These are phyloP conservation scores for Phytopythium cucurbitacearum DNA, from an alignment of 352 stramenopile genomes.

Conservation along the genomic window DNA sequence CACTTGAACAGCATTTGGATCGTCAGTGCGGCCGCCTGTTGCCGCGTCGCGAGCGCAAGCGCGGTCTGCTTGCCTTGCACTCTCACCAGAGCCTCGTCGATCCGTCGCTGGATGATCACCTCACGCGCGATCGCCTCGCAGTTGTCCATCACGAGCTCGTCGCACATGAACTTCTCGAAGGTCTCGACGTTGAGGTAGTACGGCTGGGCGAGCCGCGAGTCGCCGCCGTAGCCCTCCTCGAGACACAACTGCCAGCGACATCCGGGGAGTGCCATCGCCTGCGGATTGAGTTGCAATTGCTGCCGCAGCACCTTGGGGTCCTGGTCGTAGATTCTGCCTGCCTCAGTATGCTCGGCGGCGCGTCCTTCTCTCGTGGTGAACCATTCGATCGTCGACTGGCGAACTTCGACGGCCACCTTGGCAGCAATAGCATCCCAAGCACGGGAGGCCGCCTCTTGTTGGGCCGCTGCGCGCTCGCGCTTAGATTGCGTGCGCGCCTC, in stretches of 20 bases:
- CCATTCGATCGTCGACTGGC: constrained; percentile 36
- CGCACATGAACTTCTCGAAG: constrained; percentile 64
- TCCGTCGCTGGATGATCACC: constrained; percentile 43
- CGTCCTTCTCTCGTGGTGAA: constrained; percentile 26
- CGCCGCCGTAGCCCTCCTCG: constrained; percentile 41
- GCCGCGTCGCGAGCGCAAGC: constrained; percentile 27
- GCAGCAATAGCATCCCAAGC: constrained; percentile 43
- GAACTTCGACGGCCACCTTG: constrained; percentile 41
- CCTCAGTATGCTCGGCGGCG: constrained; percentile 26
- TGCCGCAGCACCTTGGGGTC: constrained; percentile 42
- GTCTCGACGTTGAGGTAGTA: constrained; percentile 65
- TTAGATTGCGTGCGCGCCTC: constrained; percentile 48
- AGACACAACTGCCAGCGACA: constrained; percentile 62
- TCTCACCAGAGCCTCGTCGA: constrained; percentile 36
- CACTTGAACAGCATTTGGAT: constrained; percentile 68
- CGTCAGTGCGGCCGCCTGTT: constrained; percentile 30
- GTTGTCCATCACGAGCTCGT: constrained; percentile 64
- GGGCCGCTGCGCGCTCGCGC: constrained; percentile 15
- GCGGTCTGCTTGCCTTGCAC: constrained; percentile 25
- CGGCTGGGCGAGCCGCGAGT: constrained; percentile 40
- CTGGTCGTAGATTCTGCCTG: constrained; percentile 48
- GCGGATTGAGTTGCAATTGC: constrained; percentile 32
- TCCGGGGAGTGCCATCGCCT: constrained; percentile 18
- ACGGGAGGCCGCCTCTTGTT: constrained; percentile 31
- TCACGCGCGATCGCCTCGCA: constrained; percentile 54